phyloP scores from a whole-genome alignment of 2,329 filamentous ascomycete genomes.

The Aureobasidium sp. region DNA sequence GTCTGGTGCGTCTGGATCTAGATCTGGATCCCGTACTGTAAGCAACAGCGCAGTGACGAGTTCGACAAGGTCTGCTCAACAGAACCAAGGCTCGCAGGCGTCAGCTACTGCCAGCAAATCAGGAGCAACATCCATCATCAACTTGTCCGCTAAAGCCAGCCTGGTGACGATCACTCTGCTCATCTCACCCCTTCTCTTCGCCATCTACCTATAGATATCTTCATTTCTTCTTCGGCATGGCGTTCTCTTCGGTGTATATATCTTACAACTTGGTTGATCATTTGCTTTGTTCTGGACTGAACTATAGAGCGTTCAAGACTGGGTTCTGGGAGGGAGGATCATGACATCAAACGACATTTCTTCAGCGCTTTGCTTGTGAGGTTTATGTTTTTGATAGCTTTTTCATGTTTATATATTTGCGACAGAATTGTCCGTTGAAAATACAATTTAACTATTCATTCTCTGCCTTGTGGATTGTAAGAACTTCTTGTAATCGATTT shows the following conservation, averaged over 20 bases:
- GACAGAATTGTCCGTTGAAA: not conserved
- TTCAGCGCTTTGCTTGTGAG: not conserved
- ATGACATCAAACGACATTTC: not conserved
- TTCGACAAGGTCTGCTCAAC: not conserved
- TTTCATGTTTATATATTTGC: not conserved
- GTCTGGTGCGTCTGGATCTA: not conserved
- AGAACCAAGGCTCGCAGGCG: not conserved
- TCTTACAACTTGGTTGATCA: not conserved
- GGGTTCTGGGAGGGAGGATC: not conserved
- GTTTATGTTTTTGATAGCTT: not conserved
- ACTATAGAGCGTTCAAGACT: not conserved
- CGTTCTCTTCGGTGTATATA: not conserved
- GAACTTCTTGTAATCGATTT: not conserved
- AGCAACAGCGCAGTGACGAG: not conserved
- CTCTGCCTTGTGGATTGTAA: too few relatives aligned
- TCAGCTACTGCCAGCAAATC: not conserved
- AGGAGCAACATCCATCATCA: not conserved
- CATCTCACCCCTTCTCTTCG: not conserved
- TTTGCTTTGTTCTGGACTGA: not conserved
- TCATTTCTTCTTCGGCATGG: not conserved
- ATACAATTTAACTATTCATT: not conserved
- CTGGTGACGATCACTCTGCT: not conserved
- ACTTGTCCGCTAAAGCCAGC: not conserved
- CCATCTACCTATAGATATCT: not conserved
- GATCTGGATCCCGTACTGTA: not conserved